Percentiles rank a stretch among this genome's conserved stretches.
Conservation (phyloP, 2,329 filamentous ascomycete genomes). For the Diaporthe australafricana region DNA sequence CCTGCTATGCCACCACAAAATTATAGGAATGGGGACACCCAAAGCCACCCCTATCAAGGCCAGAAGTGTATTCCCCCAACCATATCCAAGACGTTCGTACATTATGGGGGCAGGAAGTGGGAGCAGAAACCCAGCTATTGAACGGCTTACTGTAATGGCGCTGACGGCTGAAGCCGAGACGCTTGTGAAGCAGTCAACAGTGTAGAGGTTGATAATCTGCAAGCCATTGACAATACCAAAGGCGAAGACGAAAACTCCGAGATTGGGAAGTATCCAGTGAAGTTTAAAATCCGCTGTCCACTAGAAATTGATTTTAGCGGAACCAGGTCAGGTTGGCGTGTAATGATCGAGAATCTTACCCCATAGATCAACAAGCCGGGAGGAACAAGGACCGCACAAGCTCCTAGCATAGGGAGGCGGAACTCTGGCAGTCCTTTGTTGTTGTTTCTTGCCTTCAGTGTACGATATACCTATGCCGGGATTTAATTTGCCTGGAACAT, state of each 20-base stretch:
- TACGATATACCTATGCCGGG: neutral
- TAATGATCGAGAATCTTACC: neutral
- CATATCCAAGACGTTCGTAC: constrained; percentile 2
- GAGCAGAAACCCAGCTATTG: constrained; percentile 5
- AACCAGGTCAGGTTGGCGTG: too few species aligned
- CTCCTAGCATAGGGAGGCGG: neutral
- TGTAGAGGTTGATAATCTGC: constrained; percentile 18
- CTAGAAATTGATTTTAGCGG: neutral
- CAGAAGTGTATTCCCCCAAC: neutral
- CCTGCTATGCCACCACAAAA: constrained; percentile 1
- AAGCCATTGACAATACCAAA: constrained; percentile 12
- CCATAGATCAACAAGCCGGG: neutral
- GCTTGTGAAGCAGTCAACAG: neutral
- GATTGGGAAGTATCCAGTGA: constrained; percentile 3
- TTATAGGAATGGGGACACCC: neutral
- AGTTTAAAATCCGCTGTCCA: constrained; percentile 8
- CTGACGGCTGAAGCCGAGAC: constrained; percentile 13
- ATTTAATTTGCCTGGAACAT: neutral
- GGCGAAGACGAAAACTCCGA: neutral
- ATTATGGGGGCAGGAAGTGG: neutral
- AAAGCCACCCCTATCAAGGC: neutral
- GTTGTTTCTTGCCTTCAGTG: neutral
- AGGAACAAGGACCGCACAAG: constrained; percentile 3
- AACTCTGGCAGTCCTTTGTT: constrained; percentile 12
- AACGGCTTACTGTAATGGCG: constrained; percentile 9